Conservation (phyloP, 495 filamentous ascomycete species). For the Aspergillus taichungensis region DNA sequence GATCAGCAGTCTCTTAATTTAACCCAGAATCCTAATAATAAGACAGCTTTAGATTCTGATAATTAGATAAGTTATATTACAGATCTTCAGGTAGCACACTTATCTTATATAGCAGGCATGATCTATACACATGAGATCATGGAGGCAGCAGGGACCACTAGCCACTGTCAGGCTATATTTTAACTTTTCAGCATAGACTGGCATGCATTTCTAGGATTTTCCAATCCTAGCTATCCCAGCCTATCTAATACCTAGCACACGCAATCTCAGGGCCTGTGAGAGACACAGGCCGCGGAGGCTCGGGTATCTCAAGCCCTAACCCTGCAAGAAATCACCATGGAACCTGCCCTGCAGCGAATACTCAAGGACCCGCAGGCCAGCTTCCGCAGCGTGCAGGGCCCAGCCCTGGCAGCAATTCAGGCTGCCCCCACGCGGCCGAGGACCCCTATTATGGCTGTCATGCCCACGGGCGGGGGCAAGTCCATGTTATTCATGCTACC, state of each 20-base stretch:
- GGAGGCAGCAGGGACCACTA: constrained; percentile 7
- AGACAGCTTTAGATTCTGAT: background rate
- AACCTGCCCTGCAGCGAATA: too few relatives aligned
- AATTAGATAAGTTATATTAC: constrained; percentile 5
- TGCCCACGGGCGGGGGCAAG: constrained; percentile 12
- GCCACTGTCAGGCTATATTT: constrained; percentile 5
- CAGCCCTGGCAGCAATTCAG: constrained; percentile 1
- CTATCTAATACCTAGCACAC: too few relatives aligned
- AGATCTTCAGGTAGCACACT: constrained; percentile 7
- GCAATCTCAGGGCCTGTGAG: too few relatives aligned
- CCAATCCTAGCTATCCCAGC: too few relatives aligned
- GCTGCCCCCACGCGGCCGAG: too few relatives aligned
- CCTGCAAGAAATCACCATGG: too few relatives aligned
- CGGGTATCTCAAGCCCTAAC: too few relatives aligned
- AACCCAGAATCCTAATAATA: too few relatives aligned
- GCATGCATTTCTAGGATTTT: constrained; percentile 2
- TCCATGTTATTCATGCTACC: constrained; percentile 18
- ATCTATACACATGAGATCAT: constrained; percentile 9
- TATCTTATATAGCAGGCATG: constrained; percentile 9
- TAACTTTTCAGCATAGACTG: constrained; percentile 6
- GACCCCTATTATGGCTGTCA: constrained; percentile 13
- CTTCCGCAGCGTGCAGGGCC: background rate
- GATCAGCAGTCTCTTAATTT: too few relatives aligned
- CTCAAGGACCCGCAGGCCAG: too few relatives aligned
- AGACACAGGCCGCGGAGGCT: too few relatives aligned